Conservation (phyloP, 441 rosid species). For the Erodium trifolium region DNA sequence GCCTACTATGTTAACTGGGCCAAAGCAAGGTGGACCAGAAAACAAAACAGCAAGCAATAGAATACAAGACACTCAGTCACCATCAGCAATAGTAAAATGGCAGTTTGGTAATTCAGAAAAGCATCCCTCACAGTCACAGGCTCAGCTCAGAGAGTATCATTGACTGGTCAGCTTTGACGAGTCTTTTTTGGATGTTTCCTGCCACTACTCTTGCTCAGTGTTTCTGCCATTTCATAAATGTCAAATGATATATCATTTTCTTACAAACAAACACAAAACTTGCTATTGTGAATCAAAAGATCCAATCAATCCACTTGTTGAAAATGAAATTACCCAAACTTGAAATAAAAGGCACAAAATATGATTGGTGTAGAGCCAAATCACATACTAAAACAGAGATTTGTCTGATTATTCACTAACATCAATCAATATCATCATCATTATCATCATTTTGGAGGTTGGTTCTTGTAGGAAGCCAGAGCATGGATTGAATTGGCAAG, state of each 20-base stretch:
- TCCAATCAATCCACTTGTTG: neutral
- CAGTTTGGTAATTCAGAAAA: neutral
- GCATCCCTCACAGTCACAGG: neutral
- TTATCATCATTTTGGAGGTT: constrained; percentile 28
- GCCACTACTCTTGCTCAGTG: neutral
- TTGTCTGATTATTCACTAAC: neutral
- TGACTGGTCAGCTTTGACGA: constrained; percentile 6
- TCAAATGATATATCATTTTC: neutral
- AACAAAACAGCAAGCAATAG: no score
- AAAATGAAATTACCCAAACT: no score
- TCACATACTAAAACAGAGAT: neutral
- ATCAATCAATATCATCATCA: neutral
- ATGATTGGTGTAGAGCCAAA: neutral
- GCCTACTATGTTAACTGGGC: no score
- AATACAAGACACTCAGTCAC: neutral
- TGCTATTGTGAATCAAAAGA: no score
- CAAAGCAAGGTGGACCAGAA: no score
- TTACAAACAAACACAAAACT: neutral
- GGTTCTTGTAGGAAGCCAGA: constrained; percentile 56
- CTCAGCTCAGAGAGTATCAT: neutral
- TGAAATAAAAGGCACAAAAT: neutral
- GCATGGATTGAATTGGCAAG: constrained; percentile 71
- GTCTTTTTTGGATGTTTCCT: constrained; percentile 5
- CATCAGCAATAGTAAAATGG: neutral
- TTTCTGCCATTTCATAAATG: neutral